Percentiles rank a stretch among this genome's conserved stretches.
Evolutionary conservation across 768 basidiomycete species (phyloP).

Genomic region (Coprinopsis sp.): DNA sequence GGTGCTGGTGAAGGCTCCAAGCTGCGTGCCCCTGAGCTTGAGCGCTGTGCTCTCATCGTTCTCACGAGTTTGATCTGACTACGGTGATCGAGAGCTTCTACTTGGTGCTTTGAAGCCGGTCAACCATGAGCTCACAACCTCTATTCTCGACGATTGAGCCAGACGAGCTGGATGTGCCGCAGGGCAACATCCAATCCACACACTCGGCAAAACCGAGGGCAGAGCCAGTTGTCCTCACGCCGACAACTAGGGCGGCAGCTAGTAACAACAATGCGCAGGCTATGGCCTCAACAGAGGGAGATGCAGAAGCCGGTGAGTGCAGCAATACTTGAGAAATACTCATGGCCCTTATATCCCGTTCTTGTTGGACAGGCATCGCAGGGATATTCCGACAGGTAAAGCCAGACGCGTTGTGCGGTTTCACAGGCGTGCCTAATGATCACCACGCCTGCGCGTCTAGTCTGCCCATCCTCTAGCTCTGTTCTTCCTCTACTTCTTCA

Average conservation of each 20-base stretch:
- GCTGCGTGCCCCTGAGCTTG: too few species aligned
- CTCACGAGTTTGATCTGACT: not conserved
- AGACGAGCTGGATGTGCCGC: slow-evolving; percentile 53
- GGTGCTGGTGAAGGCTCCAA: too few species aligned
- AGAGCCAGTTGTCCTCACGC: slow-evolving; percentile 53
- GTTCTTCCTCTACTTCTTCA: slow-evolving; percentile 87
- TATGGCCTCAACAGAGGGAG: slow-evolving; percentile 52
- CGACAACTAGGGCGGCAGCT: slow-evolving; percentile 38
- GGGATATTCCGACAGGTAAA: slow-evolving; percentile 75
- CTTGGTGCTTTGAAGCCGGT: slow-evolving; percentile 5
- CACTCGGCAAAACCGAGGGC: slow-evolving; percentile 16
- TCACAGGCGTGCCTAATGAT: slow-evolving; percentile 5
- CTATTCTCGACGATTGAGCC: slow-evolving; percentile 83
- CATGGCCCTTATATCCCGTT: slow-evolving; percentile 3
- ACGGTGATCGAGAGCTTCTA: too few species aligned
- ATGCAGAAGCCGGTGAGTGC: slow-evolving; percentile 74
- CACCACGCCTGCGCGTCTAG: too few species aligned
- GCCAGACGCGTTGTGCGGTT: slow-evolving; percentile 1
- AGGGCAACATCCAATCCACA: slow-evolving; percentile 32
- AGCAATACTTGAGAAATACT: not conserved
- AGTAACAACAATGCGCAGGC: slow-evolving; percentile 15
- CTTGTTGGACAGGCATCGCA: slow-evolving; percentile 46
- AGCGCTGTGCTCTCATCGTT: too few species aligned
- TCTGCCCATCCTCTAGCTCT: slow-evolving; percentile 79
- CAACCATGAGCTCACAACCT: slow-evolving; percentile 59